Evolutionary conservation across 805 yeast species (phyloP), one percentile per base, ranked within the genome.

Genomic region (Ogataea siamensis): DNA sequence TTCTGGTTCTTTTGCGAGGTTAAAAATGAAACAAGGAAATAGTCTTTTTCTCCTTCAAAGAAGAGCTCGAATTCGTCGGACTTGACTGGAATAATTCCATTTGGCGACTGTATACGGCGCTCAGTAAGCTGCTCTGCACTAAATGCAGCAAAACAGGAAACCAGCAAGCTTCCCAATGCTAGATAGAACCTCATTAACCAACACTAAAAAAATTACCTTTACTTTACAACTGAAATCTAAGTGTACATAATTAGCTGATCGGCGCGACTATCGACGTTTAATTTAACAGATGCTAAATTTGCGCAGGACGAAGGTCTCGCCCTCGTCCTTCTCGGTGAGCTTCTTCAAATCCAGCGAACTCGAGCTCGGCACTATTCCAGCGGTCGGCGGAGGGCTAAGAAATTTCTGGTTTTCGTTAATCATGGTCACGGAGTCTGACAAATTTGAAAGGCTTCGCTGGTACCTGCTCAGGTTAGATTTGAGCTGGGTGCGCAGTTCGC

Each of bases 1-100:
- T 62, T 64, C 38, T 70, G 68, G 15, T 63, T 52, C 5, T 60
- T 62, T 26, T 54, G 56, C 0, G 70, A 52, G 3, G 85, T 70
- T 27, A 80, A 62, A n/a, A 72, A 57, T 1, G 78, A 38, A 2
- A 81, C 58, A 6, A 77, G 58, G 47, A 58, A 74, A 55, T 78
- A 74, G 32, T 73, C 78, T 34, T 78, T 63, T 3, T 70, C 62
- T 1, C 81, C 84, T 2, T 59, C 48, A 21, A 75, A 57, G 2
- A 73, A 28, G 3, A 51, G 37, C 7, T 53, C 51, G 29, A 76
- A 66, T 41, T 72, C 68, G 2, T 65, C 62, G 12, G 68, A 64
- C 1, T 60, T 54, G 15, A 76, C 62, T 5, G 59, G 60, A 13
- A 80, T 68, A 0, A 78, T 54, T 11, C 67, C 68, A 37, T 67